Conservation (phyloP, 169 alveolate species). For the Plasmodium coatneyi region DNA sequence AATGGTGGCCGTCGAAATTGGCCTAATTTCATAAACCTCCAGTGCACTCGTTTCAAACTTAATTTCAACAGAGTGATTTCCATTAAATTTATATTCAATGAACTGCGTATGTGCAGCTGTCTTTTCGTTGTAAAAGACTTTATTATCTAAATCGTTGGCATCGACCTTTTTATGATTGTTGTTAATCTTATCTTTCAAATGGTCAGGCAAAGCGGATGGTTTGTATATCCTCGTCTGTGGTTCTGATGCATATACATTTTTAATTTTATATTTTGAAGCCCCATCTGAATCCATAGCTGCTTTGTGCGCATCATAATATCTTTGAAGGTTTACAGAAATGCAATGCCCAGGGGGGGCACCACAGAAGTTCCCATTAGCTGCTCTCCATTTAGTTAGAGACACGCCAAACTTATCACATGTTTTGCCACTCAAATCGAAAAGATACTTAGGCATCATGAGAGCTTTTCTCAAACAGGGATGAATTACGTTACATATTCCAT, state of each 20-base stretch:
- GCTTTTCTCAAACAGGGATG: slow-evolving; percentile 73
- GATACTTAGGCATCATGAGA: slow-evolving; percentile 56
- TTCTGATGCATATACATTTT: slow-evolving; percentile 67
- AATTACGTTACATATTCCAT: slow-evolving; percentile 12
- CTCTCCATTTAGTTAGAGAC: slow-evolving; percentile 62
- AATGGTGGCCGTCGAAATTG: slow-evolving; percentile 56
- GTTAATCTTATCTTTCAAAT: slow-evolving; percentile 43
- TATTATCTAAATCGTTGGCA: slow-evolving; percentile 53
- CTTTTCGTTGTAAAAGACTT: slow-evolving; percentile 34
- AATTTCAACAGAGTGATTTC: slow-evolving; percentile 61
- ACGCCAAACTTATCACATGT: slow-evolving; percentile 72
- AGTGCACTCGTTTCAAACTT: slow-evolving; percentile 66
- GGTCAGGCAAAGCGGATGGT: slow-evolving; percentile 9
- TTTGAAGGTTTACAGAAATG: slow-evolving; percentile 27
- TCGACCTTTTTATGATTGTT: not conserved
- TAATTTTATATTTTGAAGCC: slow-evolving; percentile 58
- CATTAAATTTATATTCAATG: slow-evolving; percentile 73
- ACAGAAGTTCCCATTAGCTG: slow-evolving; percentile 47
- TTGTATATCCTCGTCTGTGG: slow-evolving; percentile 52
- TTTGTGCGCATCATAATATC: slow-evolving; percentile 33
- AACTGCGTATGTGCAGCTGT: slow-evolving; percentile 57
- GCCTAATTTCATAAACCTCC: slow-evolving; percentile 70
- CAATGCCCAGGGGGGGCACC: slow-evolving; percentile 21
- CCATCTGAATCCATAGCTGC: slow-evolving; percentile 6
- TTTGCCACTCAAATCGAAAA: slow-evolving; percentile 70